A percentile compares a stretch with the other conserved stretches of the same genome.
These are phyloP conservation scores for Solanum lignicaule DNA, from an alignment of 257 asterid species.

Conservation along the genomic window DNA sequence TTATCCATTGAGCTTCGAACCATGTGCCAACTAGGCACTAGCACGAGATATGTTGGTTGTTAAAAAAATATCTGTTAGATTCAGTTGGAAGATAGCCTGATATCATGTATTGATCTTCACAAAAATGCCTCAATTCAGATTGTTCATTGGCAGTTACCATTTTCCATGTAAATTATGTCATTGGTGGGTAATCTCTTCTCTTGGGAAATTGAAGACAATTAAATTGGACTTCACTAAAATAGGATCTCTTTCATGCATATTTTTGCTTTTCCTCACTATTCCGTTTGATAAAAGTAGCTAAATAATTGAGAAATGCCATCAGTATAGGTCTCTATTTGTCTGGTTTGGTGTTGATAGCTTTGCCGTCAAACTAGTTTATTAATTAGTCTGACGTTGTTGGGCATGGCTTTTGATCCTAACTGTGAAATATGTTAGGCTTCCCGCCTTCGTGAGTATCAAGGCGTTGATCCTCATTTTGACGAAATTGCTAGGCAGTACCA, in stretches of 20 bases:
- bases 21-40: not conserved
- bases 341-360: not conserved
- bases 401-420: not conserved
- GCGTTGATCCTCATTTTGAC: conserved; percentile 97
- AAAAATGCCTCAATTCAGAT: not conserved
- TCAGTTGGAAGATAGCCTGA: not conserved
- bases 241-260: not conserved
- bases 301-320: not conserved
- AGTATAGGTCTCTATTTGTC: not conserved
- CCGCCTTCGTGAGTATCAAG: conserved; percentile 93
- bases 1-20: not conserved
- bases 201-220: not conserved
- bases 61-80: not conserved
- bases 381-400: not conserved
- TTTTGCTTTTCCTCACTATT: not conserved
- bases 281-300: not conserved
- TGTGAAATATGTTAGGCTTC: conserved; percentile 39
- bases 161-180: not conserved
- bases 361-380: not conserved
- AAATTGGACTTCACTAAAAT: not conserved
- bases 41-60: not conserved
- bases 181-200: not conserved
- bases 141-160: not conserved
- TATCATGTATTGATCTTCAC: not conserved
- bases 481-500: conserved; percentile 92